phyloP scores from a whole-genome alignment of 305 asterid genomes.

The Fraxinus baroniana region DNA sequence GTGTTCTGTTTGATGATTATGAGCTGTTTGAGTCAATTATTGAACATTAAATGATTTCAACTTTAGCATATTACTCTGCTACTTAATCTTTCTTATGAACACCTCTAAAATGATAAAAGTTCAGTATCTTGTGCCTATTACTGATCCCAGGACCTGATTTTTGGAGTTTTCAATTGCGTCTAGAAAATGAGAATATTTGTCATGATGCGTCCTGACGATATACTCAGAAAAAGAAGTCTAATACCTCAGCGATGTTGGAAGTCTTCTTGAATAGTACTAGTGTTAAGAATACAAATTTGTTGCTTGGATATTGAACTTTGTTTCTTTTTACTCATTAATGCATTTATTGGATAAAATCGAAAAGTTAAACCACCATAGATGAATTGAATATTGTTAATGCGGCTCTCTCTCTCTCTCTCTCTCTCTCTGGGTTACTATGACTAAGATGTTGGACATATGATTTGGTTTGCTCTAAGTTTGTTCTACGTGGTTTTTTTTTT shows the following conservation, averaged over 20 bases:
- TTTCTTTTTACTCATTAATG: not conserved
- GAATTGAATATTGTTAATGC: constrained; percentile 17
- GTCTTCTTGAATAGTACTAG: not conserved
- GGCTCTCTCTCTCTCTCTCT: not conserved
- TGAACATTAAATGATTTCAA: not conserved
- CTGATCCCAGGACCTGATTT: not conserved
- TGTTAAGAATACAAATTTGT: constrained; percentile 1
- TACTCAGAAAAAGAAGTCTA: not conserved
- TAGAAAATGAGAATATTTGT: constrained; percentile 5
- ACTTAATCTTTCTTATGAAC: not conserved
- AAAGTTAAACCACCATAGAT: constrained; percentile 2
- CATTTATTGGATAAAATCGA: not conserved
- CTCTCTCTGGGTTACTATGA: not conserved
- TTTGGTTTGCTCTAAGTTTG: constrained; percentile 2
- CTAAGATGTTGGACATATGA: not conserved
- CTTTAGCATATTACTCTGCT: not conserved
- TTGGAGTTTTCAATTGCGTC: not conserved
- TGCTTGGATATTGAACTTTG: constrained; percentile 10
- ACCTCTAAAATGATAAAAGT: not conserved
- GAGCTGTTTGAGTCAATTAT: constrained; percentile 19
- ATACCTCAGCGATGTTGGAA: not conserved
- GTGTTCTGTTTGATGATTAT: not conserved
- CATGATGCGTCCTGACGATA: constrained; percentile 9
- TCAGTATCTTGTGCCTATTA: constrained; percentile 10
- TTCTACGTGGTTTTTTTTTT: not conserved